Evolutionary conservation across 495 filamentous ascomycete genomes (phyloP).

Genomic region (Aspergillus kassunensis): DNA sequence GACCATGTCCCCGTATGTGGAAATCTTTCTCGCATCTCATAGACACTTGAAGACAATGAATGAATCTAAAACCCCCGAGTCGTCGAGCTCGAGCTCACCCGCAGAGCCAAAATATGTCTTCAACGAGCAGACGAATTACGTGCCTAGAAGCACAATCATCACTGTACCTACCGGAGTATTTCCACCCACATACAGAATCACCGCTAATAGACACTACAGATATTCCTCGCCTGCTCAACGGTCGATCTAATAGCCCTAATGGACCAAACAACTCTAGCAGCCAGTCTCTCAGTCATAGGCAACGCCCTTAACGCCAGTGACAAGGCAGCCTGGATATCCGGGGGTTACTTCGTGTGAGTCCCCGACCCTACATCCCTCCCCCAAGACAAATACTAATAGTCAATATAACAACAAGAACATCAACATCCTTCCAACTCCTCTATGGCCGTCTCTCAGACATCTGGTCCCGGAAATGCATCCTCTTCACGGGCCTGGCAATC

Average conservation of each 20-base stretch:
- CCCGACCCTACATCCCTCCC: background rate
- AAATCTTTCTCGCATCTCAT: background rate
- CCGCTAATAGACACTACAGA: slow-evolving; percentile 26
- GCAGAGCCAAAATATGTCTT: slow-evolving; percentile 28
- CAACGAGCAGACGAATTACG: slow-evolving; percentile 55
- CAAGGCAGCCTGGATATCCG: slow-evolving; percentile 52
- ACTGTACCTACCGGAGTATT: slow-evolving; percentile 25
- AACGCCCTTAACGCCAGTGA: slow-evolving; percentile 43
- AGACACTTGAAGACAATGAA: too few species aligned
- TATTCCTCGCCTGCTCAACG: slow-evolving; percentile 54
- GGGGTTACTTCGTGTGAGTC: slow-evolving; percentile 49
- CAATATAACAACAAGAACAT: too few species aligned
- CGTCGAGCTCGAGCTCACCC: background rate
- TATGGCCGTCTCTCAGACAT: slow-evolving; percentile 56
- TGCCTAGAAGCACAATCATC: slow-evolving; percentile 47
- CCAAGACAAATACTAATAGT: too few species aligned
- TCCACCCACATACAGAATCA: background rate
- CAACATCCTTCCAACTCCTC: slow-evolving; percentile 52
- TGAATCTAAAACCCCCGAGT: slow-evolving; percentile 3
- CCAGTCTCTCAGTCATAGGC: slow-evolving; percentile 49
- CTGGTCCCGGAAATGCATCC: slow-evolving; percentile 52
- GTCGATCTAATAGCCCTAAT: slow-evolving; percentile 52
- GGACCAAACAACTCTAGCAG: slow-evolving; percentile 52
- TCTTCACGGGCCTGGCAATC: slow-evolving; percentile 47
- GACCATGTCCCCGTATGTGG: background rate